Base-by-base conservation (phyloP, 495 filamentous ascomycete species). In the Trichoderma virens region DNA sequence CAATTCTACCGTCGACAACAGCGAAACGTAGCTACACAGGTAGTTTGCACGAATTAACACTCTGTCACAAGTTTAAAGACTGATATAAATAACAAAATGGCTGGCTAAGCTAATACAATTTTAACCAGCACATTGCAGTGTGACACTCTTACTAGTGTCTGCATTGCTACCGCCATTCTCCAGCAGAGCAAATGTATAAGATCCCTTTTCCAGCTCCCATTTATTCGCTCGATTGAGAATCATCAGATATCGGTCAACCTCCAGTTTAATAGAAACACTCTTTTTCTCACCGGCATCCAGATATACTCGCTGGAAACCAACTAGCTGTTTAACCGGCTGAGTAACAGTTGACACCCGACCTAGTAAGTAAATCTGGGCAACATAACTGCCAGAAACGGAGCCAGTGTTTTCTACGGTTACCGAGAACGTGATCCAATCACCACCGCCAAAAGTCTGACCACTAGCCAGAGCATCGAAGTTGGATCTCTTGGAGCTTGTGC, bases 151-250 rank as follows among this genome's bases (percentile, higher is more conserved):
- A 23, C 35, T 38, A 9, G 70, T 73, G 54, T 74, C 67, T 1
- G 63, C 66, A 31, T 67, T 66, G 23, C 62, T 64, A 13, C 76
- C 72, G 1, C 73, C 75, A 67, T 79, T 65, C 23, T 78, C 70
- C 60, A 77, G 63, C 30, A 79, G 67, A 9, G 73, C 74, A 64
- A 81, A 81, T 0, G 73, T 75, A 64, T 79, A 80, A 25, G 63
- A 63, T 0, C 77, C 75, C 45, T 64, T 73, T 63, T 79, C 76
- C 41, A 81, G 67, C 45, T 70, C 72, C 76, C 77, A 79, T 27
- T 72, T 64, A 34, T 75, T 69, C 61, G 64, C 65, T 45, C 75
- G 70, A 64, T 78, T 73, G 9, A 78, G 65, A 20, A 78, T 72
- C 0, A 70, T 67, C 25, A 79, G 67, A 69, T 79, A 80, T 41